Evolutionary conservation across 306 rosid genomes (phyloP).

Genomic region (Aeschynomene evenia): DNA sequence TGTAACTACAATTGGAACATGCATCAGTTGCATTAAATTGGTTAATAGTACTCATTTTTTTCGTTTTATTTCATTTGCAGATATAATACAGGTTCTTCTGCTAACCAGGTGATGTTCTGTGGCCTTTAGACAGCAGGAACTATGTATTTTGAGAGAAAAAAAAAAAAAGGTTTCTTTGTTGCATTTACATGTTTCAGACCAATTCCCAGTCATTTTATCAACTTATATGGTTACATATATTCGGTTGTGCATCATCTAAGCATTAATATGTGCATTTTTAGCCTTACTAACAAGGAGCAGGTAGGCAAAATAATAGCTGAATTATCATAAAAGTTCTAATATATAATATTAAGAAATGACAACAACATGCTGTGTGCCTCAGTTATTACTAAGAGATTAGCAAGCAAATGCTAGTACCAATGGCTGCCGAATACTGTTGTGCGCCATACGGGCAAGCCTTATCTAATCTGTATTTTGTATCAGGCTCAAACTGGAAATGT

Average conservation of each 20-base stretch:
- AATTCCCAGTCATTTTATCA: slow-evolving; percentile 13
- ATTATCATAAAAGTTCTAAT: not conserved
- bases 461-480: slow-evolving; percentile 29
- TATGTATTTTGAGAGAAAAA: slow-evolving; percentile 19
- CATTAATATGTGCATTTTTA: not conserved
- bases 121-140: slow-evolving; percentile 17
- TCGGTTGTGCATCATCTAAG: not conserved
- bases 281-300: not conserved
- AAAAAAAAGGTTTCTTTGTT: slow-evolving; percentile 22
- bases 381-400: slow-evolving; percentile 30
- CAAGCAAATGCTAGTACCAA: slow-evolving; percentile 11
- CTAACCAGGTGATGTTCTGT: slow-evolving; percentile 52
- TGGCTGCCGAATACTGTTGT: not conserved
- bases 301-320: not conserved
- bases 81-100: slow-evolving; percentile 49
- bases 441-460: slow-evolving; percentile 19
- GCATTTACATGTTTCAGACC: slow-evolving; percentile 13
- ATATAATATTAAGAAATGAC: not conserved
- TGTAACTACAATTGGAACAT: not conserved
- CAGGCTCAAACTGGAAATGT: slow-evolving; percentile 53
- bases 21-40: slow-evolving; percentile 14
- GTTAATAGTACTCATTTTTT: not conserved
- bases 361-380: not conserved
- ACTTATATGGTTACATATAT: not conserved
- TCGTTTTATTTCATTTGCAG: slow-evolving; percentile 42